A percentile compares a stretch with the other conserved stretches of the same genome.
Evolutionary conservation across 768 basidiomycete genomes (phyloP).

Genomic region (Boletus rubescentipes): DNA sequence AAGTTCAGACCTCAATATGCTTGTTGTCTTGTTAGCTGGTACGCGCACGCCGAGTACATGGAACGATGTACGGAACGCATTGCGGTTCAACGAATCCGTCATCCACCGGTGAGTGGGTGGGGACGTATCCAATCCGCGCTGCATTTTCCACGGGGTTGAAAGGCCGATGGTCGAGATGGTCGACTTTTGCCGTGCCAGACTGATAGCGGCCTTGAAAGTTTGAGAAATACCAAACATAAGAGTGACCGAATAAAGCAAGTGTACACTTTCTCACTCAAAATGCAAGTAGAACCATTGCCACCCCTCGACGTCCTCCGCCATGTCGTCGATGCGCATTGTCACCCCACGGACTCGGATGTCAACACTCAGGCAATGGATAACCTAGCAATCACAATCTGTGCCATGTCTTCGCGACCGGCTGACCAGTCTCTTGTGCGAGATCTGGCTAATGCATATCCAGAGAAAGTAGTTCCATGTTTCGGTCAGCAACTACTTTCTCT

Average conservation of each 20-base stretch:
- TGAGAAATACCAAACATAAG: conserved; percentile 19
- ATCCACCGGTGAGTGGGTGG: conserved; percentile 54
- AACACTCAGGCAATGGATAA: conserved; percentile 47
- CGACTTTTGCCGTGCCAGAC: conserved; percentile 2
- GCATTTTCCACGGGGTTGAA: conserved; percentile 14
- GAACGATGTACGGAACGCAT: conserved; percentile 62
- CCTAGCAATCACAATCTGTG: conserved; percentile 68
- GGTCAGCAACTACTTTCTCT: conserved; percentile 50
- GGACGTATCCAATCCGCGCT: conserved; percentile 33
- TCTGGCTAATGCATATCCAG: conserved; percentile 59
- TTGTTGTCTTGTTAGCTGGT: conserved; percentile 52
- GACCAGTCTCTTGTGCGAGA: conserved; percentile 75
- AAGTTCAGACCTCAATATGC: conserved; percentile 54
- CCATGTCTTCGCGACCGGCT: conserved; percentile 68
- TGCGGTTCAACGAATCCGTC: conserved; percentile 54
- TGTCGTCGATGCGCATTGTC: conserved; percentile 87
- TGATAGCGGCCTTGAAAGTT: conserved; percentile 4
- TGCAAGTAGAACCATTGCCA: conserved; percentile 19
- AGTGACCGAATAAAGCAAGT: background rate
- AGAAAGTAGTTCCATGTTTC: conserved; percentile 82
- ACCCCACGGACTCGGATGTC: conserved; percentile 79
- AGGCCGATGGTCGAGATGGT: background rate
- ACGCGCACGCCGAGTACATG: conserved; percentile 69
- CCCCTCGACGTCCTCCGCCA: conserved; percentile 52
- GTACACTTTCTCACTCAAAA: background rate